Conservation (phyloP, 129 eudicot genomes). For the Centrapalus pauciflorus region DNA sequence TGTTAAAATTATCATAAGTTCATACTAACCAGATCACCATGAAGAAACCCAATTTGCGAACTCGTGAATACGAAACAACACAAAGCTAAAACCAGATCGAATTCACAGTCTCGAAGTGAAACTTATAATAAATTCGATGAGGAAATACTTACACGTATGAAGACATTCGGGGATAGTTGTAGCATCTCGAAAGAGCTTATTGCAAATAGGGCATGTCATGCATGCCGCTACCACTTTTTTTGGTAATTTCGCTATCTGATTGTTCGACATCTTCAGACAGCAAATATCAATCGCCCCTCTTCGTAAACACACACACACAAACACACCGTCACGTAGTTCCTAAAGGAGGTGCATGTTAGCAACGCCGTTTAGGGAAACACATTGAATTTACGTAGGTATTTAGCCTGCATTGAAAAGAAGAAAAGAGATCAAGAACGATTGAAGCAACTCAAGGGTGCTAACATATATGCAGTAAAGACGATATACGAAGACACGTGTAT, state of each 20-base stretch:
- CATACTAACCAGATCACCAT: constrained; percentile 18
- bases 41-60: constrained; percentile 12
- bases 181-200: constrained; percentile 72
- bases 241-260: constrained; percentile 50
- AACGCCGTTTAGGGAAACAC: constrained; percentile 21
- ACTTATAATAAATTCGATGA: background rate
- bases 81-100: constrained; percentile 18
- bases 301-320: constrained; percentile 33
- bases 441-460: constrained; percentile 6
- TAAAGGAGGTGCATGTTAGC: constrained; percentile 59
- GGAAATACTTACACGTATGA: constrained; percentile 66
- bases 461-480: constrained; percentile 12
- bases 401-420: constrained; percentile 40
- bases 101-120: background rate
- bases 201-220: constrained; percentile 96
- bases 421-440: constrained; percentile 21
- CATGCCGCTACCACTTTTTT: constrained; percentile 69
- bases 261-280: constrained; percentile 52
- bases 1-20: background rate
- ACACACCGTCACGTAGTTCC: constrained; percentile 21
- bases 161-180: constrained; percentile 88
- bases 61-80: constrained; percentile 13
- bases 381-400: constrained; percentile 41
- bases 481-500: constrained; percentile 10
- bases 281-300: constrained; percentile 6